A percentile compares a stretch with the other conserved stretches of the same genome.
Evolutionary conservation across 2,329 filamentous ascomycete genomes (phyloP).

Genomic region (Akanthomyces lecanii): DNA sequence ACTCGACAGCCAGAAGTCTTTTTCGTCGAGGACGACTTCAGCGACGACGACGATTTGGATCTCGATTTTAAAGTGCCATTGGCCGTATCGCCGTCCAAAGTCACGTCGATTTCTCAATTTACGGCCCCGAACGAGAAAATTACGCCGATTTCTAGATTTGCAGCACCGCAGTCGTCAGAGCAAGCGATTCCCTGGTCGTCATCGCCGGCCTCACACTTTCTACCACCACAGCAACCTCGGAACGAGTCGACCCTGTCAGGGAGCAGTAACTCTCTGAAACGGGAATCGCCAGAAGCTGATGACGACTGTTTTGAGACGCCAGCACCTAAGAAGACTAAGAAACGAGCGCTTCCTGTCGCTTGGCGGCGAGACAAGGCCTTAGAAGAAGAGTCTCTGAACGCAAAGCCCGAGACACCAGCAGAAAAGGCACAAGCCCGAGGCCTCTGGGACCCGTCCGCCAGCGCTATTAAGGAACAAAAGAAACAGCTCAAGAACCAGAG

Average conservation of each 20-base stretch:
- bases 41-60: slow-evolving; percentile 75
- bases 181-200: slow-evolving; percentile 67
- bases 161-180: slow-evolving; percentile 25
- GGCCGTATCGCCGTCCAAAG: slow-evolving; percentile 35
- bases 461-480: slow-evolving; percentile 71
- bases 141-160: slow-evolving; percentile 23
- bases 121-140: slow-evolving; percentile 19
- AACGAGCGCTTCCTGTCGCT: slow-evolving; percentile 55
- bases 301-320: slow-evolving; percentile 25
- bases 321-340: slow-evolving; percentile 46
- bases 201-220: slow-evolving; percentile 50
- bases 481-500: slow-evolving; percentile 63
- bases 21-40: slow-evolving; percentile 79
- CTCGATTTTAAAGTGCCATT: slow-evolving; percentile 61
- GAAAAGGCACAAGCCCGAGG: slow-evolving; percentile 26
- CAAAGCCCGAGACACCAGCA: slow-evolving; percentile 20
- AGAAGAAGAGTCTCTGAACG: slow-evolving; percentile 30
- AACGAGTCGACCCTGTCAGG: slow-evolving; percentile 20
- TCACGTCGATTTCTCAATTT: slow-evolving; percentile 21
- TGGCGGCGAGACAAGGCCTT: slow-evolving; percentile 35
- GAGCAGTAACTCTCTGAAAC: slow-evolving; percentile 36
- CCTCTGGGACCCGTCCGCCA: slow-evolving; percentile 70
- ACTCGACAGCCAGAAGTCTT: slow-evolving; percentile 39
- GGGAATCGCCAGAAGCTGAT: slow-evolving; percentile 34
- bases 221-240: slow-evolving; percentile 31